Evolutionary conservation across 176 grass and related monocot genomes (phyloP).

Genomic region (Bolboschoenus planiculmis): DNA sequence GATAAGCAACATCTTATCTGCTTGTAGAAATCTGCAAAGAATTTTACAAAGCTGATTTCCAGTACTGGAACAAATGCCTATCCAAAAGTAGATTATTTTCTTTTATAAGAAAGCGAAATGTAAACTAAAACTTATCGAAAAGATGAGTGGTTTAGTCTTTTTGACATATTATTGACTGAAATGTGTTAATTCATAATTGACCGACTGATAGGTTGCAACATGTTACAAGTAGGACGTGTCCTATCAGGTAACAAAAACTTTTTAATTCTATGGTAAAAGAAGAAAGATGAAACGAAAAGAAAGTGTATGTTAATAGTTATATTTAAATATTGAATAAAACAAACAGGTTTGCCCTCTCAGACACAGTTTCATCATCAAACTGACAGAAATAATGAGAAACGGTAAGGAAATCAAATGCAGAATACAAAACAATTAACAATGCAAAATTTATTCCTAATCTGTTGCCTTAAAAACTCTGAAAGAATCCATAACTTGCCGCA

Average conservation of each 20-base stretch:
- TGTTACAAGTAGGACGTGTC: background rate
- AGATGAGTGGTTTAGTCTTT: background rate
- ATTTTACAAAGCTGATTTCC: background rate
- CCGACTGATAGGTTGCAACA: background rate
- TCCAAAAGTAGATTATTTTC: background rate
- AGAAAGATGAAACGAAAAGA: background rate
- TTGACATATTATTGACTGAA: background rate
- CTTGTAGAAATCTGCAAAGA: background rate
- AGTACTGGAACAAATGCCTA: background rate
- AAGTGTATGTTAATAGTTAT: background rate
- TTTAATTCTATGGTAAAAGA: background rate
- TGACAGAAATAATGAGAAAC: background rate
- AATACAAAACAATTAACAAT: background rate
- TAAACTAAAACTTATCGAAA: background rate
- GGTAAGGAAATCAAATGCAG: background rate
- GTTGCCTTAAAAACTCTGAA: constrained; percentile 55
- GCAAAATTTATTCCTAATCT: constrained; percentile 6
- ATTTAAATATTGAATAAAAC: constrained; percentile 4
- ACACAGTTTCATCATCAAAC: background rate
- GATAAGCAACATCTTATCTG: background rate
- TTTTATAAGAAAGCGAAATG: background rate
- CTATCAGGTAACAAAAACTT: background rate
- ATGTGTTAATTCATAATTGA: background rate
- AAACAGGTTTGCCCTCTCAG: background rate
- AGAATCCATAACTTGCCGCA: constrained; percentile 77